Conservation (phyloP, 805 yeast genomes). For the Komagataella populi region DNA sequence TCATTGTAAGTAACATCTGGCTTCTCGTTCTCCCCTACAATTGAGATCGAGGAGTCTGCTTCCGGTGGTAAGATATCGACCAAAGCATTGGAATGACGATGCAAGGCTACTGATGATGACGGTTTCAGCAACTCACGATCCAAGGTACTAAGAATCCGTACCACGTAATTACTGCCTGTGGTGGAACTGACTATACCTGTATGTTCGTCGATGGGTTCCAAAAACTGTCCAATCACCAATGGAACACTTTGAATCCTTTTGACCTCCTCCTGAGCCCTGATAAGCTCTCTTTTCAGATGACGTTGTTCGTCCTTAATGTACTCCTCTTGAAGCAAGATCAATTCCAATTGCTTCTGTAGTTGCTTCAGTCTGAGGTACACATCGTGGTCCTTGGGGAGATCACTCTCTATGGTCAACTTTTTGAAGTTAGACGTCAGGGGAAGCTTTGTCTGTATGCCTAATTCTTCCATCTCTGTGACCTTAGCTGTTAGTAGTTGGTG, state of each 20-base stretch:
- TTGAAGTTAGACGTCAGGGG: constrained; percentile 9
- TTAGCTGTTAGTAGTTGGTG: neutral
- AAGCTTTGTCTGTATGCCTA: constrained; percentile 31
- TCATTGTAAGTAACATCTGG: constrained; percentile 92
- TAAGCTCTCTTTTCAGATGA: constrained; percentile 84
- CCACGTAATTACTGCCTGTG: constrained; percentile 95
- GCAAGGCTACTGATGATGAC: constrained; percentile 90
- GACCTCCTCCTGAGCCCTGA: constrained; percentile 97
- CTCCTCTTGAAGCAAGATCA: constrained; percentile 81
- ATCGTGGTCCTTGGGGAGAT: constrained; percentile 31
- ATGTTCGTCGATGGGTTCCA: constrained; percentile 93
- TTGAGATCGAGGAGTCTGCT: constrained; percentile 92
- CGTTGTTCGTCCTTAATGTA: constrained; percentile 97
- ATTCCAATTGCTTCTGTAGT: constrained; percentile 80
- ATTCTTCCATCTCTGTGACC: constrained; percentile 37
- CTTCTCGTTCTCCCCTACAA: constrained; percentile 87
- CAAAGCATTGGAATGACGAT: constrained; percentile 95
- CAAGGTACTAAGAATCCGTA: constrained; percentile 83
- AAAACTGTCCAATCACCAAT: constrained; percentile 92
- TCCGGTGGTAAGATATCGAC: constrained; percentile 98
- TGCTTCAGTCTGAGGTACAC: constrained; percentile 76
- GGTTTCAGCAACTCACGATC: constrained; percentile 93
- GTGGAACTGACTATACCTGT: constrained; percentile 96
- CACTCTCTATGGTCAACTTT: neutral
- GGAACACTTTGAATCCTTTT: constrained; percentile 96